Evolutionary conservation across 1,284 basidiomycete genomes (phyloP).

Genomic region (Ganoderma leucocontextum): DNA sequence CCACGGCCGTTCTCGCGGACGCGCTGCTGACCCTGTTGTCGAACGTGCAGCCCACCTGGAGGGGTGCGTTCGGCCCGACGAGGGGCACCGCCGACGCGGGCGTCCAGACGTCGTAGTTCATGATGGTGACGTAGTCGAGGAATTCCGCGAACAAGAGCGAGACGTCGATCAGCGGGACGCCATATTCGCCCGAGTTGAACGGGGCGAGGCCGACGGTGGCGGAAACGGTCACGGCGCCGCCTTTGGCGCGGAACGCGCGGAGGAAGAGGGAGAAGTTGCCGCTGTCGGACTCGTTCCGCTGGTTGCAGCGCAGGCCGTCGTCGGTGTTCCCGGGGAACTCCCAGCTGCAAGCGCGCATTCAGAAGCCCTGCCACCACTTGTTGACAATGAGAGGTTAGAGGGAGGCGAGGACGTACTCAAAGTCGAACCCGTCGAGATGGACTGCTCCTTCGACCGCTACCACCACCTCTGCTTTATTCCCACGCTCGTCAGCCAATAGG

Average conservation of each 20-base stretch:
- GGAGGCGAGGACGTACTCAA: constrained; percentile 22
- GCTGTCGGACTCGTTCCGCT: constrained; percentile 1
- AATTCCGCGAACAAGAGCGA: constrained; percentile 59
- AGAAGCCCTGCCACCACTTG: not conserved
- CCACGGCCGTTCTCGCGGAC: constrained; percentile 76
- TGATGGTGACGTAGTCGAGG: constrained; percentile 82
- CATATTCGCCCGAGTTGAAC: not conserved
- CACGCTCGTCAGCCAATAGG: no score
- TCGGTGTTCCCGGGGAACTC: not conserved
- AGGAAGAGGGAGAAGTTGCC: constrained; percentile 7
- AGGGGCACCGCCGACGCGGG: constrained; percentile 47
- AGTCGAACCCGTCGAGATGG: constrained; percentile 19
- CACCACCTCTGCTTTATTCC: no score
- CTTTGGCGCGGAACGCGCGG: not conserved
- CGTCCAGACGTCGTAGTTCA: constrained; percentile 87
- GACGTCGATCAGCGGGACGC: constrained; percentile 6
- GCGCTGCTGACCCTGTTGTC: constrained; percentile 59
- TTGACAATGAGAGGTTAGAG: not conserved
- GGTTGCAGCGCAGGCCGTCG: constrained; percentile 2
- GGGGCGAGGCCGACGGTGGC: not conserved
- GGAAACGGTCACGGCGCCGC: not conserved
- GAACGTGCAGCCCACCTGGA: constrained; percentile 73
- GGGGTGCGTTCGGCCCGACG: constrained; percentile 82
- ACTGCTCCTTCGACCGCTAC: no score
- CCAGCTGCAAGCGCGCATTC: not conserved